A percentile compares a stretch with the other conserved stretches of the same genome.
phyloP scores from a whole-genome alignment of 768 basidiomycete species.

The Amylocystis lapponica region DNA sequence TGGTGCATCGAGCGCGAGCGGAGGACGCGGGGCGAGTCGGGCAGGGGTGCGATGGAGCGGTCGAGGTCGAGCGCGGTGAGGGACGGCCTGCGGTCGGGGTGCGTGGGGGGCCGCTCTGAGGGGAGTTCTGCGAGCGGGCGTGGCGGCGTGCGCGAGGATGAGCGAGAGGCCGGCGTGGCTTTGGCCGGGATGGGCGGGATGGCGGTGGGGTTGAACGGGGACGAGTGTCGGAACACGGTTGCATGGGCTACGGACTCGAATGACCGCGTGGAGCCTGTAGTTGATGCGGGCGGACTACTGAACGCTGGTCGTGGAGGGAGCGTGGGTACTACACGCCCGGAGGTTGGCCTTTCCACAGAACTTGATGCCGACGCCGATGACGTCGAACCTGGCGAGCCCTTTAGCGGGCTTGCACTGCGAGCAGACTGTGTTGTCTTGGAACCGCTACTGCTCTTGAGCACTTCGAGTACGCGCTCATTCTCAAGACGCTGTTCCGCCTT shows the following conservation, averaged over 20 bases:
- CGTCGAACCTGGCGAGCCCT: conserved; percentile 6
- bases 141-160: conserved; percentile 28
- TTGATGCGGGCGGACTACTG: conserved; percentile 27
- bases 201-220: conserved; percentile 7
- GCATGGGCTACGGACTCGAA: conserved; percentile 40
- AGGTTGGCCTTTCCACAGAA: conserved; percentile 6
- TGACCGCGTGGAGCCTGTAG: conserved; percentile 30
- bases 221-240: conserved; percentile 9
- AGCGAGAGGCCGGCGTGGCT: conserved; percentile 10
- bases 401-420: no score
- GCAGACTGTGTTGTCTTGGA: no score
- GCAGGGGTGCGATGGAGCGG: conserved; percentile 6
- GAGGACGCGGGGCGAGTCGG: conserved; percentile 34
- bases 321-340: conserved; percentile 23
- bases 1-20: conserved; percentile 55
- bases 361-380: conserved; percentile 10
- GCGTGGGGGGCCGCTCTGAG: conserved; percentile 41
- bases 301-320: conserved; percentile 32
- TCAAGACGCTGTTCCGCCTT: conserved; percentile 63
- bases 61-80: conserved; percentile 9
- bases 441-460: conserved; percentile 53
- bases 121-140: conserved; percentile 24
- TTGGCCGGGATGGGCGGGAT: neutral
- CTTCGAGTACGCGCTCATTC: conserved; percentile 62
- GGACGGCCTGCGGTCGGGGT: conserved; percentile 45